Evolutionary conservation across 768 basidiomycete genomes (phyloP).

Genomic region (Daedalea quercina): DNA sequence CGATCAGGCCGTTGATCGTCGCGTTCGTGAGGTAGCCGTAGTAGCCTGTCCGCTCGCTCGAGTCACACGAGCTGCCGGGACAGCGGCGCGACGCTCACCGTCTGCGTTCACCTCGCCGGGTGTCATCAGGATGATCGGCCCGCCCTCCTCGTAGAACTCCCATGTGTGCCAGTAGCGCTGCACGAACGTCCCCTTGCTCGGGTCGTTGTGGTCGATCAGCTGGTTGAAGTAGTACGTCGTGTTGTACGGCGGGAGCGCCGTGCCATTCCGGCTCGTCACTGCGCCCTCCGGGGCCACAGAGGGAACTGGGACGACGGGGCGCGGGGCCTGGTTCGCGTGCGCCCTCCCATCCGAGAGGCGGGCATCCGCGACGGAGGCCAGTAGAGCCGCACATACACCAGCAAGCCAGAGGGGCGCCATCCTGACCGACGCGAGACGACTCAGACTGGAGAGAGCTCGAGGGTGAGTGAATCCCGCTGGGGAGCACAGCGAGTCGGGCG

Average conservation of each 20-base stretch:
- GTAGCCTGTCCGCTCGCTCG: slow-evolving; percentile 13
- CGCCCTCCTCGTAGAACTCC: slow-evolving; percentile 54
- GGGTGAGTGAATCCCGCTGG: not conserved
- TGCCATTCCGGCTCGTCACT: slow-evolving; percentile 19
- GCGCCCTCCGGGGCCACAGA: slow-evolving; percentile 9
- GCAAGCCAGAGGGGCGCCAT: slow-evolving; percentile 9
- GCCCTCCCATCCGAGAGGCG: slow-evolving; percentile 15
- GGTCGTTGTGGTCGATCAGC: slow-evolving; percentile 45
- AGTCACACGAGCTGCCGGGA: too few species aligned
- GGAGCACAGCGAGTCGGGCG: too few species aligned
- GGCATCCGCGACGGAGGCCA: slow-evolving; percentile 10
- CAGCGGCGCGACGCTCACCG: slow-evolving; percentile 18
- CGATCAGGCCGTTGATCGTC: slow-evolving; percentile 58
- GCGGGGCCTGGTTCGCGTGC: slow-evolving; percentile 15
- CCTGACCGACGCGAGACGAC: not conserved
- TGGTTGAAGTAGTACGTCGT: slow-evolving; percentile 48
- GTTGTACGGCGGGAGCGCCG: slow-evolving; percentile 23
- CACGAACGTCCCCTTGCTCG: slow-evolving; percentile 66
- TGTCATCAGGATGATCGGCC: slow-evolving; percentile 58
- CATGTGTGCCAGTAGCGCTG: slow-evolving; percentile 70
- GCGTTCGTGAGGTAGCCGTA: slow-evolving; percentile 55
- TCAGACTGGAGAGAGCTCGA: not conserved
- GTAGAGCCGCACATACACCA: slow-evolving; percentile 4
- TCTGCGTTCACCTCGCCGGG: slow-evolving; percentile 60
- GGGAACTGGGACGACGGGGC: slow-evolving; percentile 16